These are phyloP conservation scores for Apiospora malaysiana DNA, from an alignment of 2,329 filamentous ascomycete genomes.

Conservation along the genomic window DNA sequence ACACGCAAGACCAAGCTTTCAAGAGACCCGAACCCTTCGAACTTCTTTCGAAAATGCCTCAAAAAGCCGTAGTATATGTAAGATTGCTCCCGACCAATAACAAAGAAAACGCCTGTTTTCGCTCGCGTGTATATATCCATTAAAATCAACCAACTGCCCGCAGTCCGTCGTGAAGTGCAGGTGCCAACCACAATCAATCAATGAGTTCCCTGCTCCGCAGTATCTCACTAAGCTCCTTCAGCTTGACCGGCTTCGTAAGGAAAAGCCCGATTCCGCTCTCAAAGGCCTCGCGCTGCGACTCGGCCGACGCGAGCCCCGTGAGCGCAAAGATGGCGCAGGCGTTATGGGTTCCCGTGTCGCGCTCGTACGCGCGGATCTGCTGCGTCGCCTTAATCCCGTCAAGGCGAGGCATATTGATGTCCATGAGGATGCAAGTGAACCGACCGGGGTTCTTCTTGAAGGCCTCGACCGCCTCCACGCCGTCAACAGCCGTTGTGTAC, in stretches of 20 bases:
- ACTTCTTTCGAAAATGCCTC: too few species aligned
- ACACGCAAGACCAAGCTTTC: too few species aligned
- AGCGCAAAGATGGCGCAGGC: constrained; percentile 51
- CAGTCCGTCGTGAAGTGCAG: too few species aligned
- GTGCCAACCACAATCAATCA: too few species aligned
- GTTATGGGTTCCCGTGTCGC: constrained; percentile 40
- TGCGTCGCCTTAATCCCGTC: constrained; percentile 47
- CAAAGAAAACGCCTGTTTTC: too few species aligned
- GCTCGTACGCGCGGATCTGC: constrained; percentile 48
- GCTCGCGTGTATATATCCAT: too few species aligned
- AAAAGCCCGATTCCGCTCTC: constrained; percentile 52
- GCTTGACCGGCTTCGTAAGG: constrained; percentile 52
- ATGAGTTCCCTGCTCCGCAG: not conserved
- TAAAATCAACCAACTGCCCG: too few species aligned
- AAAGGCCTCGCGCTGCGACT: constrained; percentile 51
- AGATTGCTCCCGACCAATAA: too few species aligned
- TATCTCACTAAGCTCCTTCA: constrained; percentile 39
- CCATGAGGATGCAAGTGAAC: constrained; percentile 31
- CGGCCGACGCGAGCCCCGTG: constrained; percentile 49
- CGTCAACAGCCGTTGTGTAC: constrained; percentile 42
- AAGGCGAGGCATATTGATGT: constrained; percentile 54
- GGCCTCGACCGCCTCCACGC: constrained; percentile 44
- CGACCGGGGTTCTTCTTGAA: constrained; percentile 33
- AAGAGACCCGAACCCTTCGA: too few species aligned
- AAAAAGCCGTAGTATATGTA: too few species aligned